Base-by-base conservation (phyloP, 1,139 yeast genomes). In the Pichia sp. region DNA sequence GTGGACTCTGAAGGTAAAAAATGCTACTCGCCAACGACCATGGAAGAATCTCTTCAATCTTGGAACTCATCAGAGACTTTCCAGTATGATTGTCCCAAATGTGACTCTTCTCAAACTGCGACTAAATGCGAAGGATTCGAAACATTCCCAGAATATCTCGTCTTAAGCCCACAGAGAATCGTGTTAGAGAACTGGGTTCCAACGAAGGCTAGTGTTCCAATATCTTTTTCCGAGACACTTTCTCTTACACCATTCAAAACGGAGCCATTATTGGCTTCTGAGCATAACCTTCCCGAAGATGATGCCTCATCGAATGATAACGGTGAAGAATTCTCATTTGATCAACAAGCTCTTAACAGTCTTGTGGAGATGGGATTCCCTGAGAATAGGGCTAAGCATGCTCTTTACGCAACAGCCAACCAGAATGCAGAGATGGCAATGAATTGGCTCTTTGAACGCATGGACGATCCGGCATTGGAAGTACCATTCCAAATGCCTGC, bases 111-210 rank as follows among this genome's bases (percentile, higher is more conserved):
- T 16, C 53, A 57, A 6, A 64, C 65, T 0, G 63, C 67, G 0
- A 29, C 30, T 5, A 69, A 69, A 30, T 72, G 72, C 1, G 60
- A 71, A n/a, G 62, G 65, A 9, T 75, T 91, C 50, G 66, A 65
- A 39, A 64, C 84, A 0, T 80, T 64, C 49, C 98, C 98, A 0
- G 65, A 75, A 17, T 67, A 73, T n/a, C 64, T 91, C 24, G 70
- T 83, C 4, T 64, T 85, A 2, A 81, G 80, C 48, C 84, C 85
- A 3, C 81, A 85, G 43, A 68, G 98, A 51, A 86, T 91, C 40
- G 76, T 80, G 43, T 63, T 91, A 35, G 81, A 81, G 36, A 85
- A 87, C 53, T 91, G 97, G 97, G 83, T 79, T 2, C 97, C 98
- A 0, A 67, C 75, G 0, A 91, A 91, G 56, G 67, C 84, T 1